A percentile compares a stretch with the other conserved stretches of the same genome.
These are phyloP conservation scores for Triangularia setosa DNA, from an alignment of 2,329 filamentous ascomycete species.

Conservation along the genomic window DNA sequence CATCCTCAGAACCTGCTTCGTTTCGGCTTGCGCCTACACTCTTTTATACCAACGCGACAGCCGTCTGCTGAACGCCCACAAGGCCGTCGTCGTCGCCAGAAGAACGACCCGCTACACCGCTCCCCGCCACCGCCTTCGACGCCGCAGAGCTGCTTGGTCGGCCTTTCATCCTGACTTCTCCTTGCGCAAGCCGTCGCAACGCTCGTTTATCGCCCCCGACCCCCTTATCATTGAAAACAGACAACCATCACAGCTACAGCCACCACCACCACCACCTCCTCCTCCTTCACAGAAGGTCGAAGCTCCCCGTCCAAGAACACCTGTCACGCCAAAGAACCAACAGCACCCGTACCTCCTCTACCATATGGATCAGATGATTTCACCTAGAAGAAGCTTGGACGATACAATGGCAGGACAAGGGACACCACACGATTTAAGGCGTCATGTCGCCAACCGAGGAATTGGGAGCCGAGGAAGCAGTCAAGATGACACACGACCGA, in stretches of 20 bases:
- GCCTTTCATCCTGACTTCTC: constrained; percentile 20
- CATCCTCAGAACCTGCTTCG: constrained; percentile 45
- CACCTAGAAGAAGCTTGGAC: constrained; percentile 26
- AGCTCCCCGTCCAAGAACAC: neutral
- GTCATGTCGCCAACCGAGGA: constrained; percentile 2
- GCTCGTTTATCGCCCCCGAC: constrained; percentile 7
- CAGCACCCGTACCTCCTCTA: neutral
- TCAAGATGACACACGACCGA: constrained; percentile 24
- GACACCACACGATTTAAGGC: constrained; percentile 14
- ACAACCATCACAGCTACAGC: neutral
- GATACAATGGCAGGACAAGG: constrained; percentile 20
- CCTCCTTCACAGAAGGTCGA: neutral
- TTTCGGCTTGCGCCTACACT: constrained; percentile 43
- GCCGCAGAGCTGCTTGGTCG: constrained; percentile 23
- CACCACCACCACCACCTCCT: neutral
- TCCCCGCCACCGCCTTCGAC: constrained; percentile 28
- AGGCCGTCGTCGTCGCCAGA: constrained; percentile 42
- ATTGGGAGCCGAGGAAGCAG: constrained; percentile 13
- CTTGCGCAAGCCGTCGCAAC: constrained; percentile 22
- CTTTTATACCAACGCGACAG: constrained; percentile 41
- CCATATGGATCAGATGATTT: constrained; percentile 23
- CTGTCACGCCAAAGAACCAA: neutral
- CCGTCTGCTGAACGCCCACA: constrained; percentile 38
- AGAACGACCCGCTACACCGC: constrained; percentile 36
- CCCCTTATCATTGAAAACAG: neutral